A percentile compares a stretch with the other conserved stretches of the same genome.
These are phyloP conservation scores for Plenodomus biglobosus DNA, from an alignment of 2,329 filamentous ascomycete genomes.

Conservation along the genomic window DNA sequence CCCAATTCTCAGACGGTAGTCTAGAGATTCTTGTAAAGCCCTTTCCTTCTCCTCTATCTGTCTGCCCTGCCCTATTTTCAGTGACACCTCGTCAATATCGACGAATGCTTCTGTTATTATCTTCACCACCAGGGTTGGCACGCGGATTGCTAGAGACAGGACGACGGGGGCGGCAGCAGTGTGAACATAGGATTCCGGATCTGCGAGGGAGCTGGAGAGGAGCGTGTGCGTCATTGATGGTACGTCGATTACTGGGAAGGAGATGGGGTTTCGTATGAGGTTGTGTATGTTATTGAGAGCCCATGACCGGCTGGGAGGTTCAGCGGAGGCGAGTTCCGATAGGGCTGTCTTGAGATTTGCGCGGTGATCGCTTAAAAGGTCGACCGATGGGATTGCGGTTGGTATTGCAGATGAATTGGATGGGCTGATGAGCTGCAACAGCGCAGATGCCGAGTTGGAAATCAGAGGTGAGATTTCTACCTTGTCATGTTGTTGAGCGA, in stretches of 20 bases:
- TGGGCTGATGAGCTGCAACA: constrained; percentile 56
- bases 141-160: constrained; percentile 61
- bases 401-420: constrained; percentile 57
- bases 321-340: constrained; percentile 34
- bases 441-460: constrained; percentile 27
- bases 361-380: constrained; percentile 55
- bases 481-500: constrained; percentile 15
- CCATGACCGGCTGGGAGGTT: constrained; percentile 43
- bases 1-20: constrained; percentile 67
- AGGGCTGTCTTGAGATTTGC: constrained; percentile 23
- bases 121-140: constrained; percentile 62
- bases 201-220: constrained; percentile 64
- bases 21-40: constrained; percentile 49
- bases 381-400: constrained; percentile 22
- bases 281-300: constrained; percentile 35
- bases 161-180: constrained; percentile 67
- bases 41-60: constrained; percentile 25
- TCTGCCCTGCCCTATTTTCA: constrained; percentile 17
- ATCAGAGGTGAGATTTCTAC: constrained; percentile 20
- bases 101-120: constrained; percentile 69
- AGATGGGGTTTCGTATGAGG: constrained; percentile 56
- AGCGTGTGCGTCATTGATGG: constrained; percentile 65
- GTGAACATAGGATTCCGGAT: constrained; percentile 72
- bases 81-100: constrained; percentile 57
- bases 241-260: constrained; percentile 64